Evolutionary conservation across 2,329 filamentous ascomycete species (phyloP).

Genomic region (Pyrenophora teres): DNA sequence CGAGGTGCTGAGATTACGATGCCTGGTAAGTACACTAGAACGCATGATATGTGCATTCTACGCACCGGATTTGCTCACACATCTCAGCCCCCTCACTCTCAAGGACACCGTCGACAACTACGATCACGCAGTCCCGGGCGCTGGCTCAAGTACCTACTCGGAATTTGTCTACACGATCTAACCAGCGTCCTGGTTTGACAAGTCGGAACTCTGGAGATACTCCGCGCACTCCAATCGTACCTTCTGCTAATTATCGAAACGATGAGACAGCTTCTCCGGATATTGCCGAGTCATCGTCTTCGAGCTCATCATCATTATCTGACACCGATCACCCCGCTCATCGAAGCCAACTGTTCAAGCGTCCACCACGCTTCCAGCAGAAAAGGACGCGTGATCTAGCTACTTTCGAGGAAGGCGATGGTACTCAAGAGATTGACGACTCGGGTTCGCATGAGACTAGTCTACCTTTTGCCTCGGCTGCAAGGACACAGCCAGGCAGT

Average conservation of each 20-base stretch:
- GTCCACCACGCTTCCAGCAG: slow-evolving; percentile 45
- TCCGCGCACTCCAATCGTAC: slow-evolving; percentile 5
- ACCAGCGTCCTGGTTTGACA: slow-evolving; percentile 26
- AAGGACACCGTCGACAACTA: slow-evolving; percentile 55
- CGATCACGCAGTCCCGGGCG: slow-evolving; percentile 51
- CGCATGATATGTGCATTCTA: background rate
- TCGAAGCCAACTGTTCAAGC: slow-evolving; percentile 53
- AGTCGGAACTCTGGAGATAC: slow-evolving; percentile 25
- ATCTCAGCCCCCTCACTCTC: slow-evolving; percentile 43
- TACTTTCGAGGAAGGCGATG: slow-evolving; percentile 36
- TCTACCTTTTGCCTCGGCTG: slow-evolving; percentile 51
- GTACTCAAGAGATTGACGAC: slow-evolving; percentile 52
- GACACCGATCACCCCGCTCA: slow-evolving; percentile 46
- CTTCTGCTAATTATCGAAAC: slow-evolving; percentile 12
- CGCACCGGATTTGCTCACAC: slow-evolving; percentile 1
- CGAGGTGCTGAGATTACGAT: slow-evolving; percentile 54
- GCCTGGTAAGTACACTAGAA: slow-evolving; percentile 40
- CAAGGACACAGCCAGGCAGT: slow-evolving; percentile 5
- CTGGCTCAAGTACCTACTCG: slow-evolving; percentile 30
- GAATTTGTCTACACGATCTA: slow-evolving; percentile 34
- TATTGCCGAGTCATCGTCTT: slow-evolving; percentile 32
- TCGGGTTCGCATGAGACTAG: slow-evolving; percentile 57
- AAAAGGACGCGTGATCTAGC: slow-evolving; percentile 36
- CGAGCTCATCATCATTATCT: slow-evolving; percentile 42
- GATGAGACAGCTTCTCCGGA: slow-evolving; percentile 29